Base-by-base conservation (phyloP, 306 rosid species). In the Aeschynomene evenia region DNA sequence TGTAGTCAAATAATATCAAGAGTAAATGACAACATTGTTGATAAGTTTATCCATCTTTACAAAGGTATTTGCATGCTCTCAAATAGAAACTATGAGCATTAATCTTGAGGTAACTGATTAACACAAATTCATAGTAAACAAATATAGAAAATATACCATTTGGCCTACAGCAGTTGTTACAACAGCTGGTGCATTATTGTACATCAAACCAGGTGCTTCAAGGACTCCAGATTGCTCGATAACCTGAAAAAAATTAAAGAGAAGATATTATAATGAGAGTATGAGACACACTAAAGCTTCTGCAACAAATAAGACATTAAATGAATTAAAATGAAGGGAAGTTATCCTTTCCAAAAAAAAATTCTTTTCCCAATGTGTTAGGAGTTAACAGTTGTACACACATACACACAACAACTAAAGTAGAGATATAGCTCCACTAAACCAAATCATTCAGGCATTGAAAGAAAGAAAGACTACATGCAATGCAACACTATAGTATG, bases 121-220 rank as follows among this genome's bases (percentile, higher is more conserved):
- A 26, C 28, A 52, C 14, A 40, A 62, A 68, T 33, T 55, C 60
- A 23, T 24, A 39, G 56, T 12, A 82, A 65, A 24, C 34, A 71
- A 55, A 28, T 9, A 28, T 33, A 53, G 20, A 40, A 62, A 49
- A 70, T 72, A 31, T 87, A 88, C 97, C 97, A 91, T 94, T 86
- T 87, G 97, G 72, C 92, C 97, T 51, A 87, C 86, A 19, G 87
- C 92, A 74, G 91, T 85, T 64, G 99, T 82, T 74, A 85, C 90
- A 24, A 86, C 94, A 73, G 90, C 81, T 9, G 96, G 85, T 26
- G 28, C 29, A 67, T 82, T 85, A 14, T 79, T 62, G 73, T 77
- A 80, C 53, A 71, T 68, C 72, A 86, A 77, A 58, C 80, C 88
- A 52, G 90, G 90, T 43, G 85, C 94, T 63, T 86, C 97, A 18